Conservation (phyloP, 2,329 filamentous ascomycete genomes). For the Arachnopeziza araneosa region DNA sequence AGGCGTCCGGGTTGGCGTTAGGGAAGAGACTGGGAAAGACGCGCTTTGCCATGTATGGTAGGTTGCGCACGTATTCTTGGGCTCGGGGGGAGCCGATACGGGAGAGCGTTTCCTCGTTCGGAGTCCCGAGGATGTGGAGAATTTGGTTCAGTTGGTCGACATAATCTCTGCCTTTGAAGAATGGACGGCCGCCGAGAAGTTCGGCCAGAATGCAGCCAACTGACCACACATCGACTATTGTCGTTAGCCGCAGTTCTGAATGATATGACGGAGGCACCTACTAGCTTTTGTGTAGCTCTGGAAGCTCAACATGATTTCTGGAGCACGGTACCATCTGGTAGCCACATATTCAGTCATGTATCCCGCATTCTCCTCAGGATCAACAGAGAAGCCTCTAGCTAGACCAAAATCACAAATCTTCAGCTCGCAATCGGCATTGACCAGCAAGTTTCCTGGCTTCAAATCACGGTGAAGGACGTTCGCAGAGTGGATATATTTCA, state of each 20-base stretch:
- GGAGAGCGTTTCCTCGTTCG: conserved; percentile 87
- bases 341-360: conserved; percentile 99
- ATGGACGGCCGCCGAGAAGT: conserved; percentile 88
- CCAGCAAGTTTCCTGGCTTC: conserved; percentile 93
- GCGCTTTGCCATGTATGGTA: conserved; percentile 92
- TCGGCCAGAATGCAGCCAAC: conserved; percentile 97
- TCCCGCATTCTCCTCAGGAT: conserved; percentile 95
- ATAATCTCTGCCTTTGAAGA: conserved; percentile 99
- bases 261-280: conserved; percentile 47
- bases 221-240: conserved; percentile 95
- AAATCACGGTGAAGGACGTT: conserved; percentile 96
- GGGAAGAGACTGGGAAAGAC: conserved; percentile 85
- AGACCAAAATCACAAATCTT: conserved; percentile 99
- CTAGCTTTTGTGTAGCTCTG: conserved; percentile 99
- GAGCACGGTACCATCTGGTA: conserved; percentile 96
- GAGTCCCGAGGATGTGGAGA: conserved; percentile 93
- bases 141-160: conserved; percentile 99
- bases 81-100: conserved; percentile 93
- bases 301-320: conserved; percentile 99
- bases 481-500: conserved; percentile 99
- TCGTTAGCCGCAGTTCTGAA: conserved; percentile 6
- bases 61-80: conserved; percentile 96
- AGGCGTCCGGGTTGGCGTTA: conserved; percentile 89
- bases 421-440: conserved; percentile 97
- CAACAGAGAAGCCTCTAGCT: conserved; percentile 91